Conservation (phyloP, 2,329 filamentous ascomycete species). For the Cryphonectria nitschkei region DNA sequence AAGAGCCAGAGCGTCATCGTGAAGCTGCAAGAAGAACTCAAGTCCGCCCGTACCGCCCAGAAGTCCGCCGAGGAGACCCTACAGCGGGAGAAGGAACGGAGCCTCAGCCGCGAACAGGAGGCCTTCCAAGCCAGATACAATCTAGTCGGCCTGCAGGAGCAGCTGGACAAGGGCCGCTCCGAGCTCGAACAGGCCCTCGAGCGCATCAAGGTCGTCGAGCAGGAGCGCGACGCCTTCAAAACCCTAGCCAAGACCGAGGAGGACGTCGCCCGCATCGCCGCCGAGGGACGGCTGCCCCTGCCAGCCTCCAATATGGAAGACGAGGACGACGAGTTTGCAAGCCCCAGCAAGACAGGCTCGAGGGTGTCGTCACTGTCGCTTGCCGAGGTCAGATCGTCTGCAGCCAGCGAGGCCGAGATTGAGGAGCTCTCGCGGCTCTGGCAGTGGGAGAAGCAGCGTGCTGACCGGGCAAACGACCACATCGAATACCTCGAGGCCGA, state of each 20-base stretch:
- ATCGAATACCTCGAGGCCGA: slow-evolving; percentile 78
- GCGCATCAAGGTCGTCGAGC: slow-evolving; percentile 66
- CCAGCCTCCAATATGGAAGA: slow-evolving; percentile 49
- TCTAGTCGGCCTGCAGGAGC: slow-evolving; percentile 66
- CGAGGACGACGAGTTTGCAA: slow-evolving; percentile 62
- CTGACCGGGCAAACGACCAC: slow-evolving; percentile 71
- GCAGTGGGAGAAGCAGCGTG: slow-evolving; percentile 63
- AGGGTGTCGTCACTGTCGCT: slow-evolving; percentile 51
- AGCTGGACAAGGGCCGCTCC: slow-evolving; percentile 39
- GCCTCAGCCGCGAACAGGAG: slow-evolving; percentile 67
- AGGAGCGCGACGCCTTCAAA: slow-evolving; percentile 76
- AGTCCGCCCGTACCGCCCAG: slow-evolving; percentile 58
- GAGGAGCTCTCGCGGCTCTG: slow-evolving; percentile 58
- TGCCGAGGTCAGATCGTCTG: slow-evolving; percentile 57
- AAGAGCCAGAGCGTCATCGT: slow-evolving; percentile 72
- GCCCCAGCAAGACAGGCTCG: slow-evolving; percentile 55
- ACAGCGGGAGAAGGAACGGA: slow-evolving; percentile 65
- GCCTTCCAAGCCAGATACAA: slow-evolving; percentile 70
- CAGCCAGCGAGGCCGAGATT: slow-evolving; percentile 60
- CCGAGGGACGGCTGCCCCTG: slow-evolving; percentile 70
- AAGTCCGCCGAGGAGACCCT: slow-evolving; percentile 63
- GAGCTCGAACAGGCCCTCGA: slow-evolving; percentile 63
- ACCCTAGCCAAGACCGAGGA: slow-evolving; percentile 74
- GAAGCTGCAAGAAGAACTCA: slow-evolving; percentile 75
- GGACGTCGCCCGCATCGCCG: slow-evolving; percentile 68